Evolutionary conservation across 257 asterid genomes (phyloP).

Genomic region (Handroanthus guayacan): DNA sequence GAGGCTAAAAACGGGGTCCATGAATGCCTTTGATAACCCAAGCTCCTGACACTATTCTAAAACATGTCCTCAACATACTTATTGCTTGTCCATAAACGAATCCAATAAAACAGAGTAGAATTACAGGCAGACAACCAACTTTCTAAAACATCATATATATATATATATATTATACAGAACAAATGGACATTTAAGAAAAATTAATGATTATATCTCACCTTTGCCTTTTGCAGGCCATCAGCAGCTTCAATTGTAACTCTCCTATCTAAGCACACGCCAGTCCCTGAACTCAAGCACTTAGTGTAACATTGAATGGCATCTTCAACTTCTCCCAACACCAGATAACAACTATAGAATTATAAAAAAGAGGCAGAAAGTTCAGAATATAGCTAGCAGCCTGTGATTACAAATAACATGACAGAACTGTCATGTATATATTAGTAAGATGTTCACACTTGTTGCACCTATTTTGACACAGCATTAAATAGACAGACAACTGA

Average conservation of each 20-base stretch:
- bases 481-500: conserved; percentile 10
- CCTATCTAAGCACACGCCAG: conserved; percentile 78
- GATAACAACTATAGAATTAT: conserved; percentile 68
- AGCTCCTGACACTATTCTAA: conserved; percentile 1
- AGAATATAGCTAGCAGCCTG: not conserved
- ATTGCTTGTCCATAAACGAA: not conserved
- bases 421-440: not conserved
- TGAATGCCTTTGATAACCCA: conserved; percentile 12
- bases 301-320: conserved; percentile 66
- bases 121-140: not conserved
- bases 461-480: not conserved
- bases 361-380: conserved; percentile 14
- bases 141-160: conserved; percentile 8
- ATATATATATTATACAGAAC: not conserved
- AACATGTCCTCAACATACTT: conserved; percentile 13
- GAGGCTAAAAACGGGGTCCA: conserved; percentile 25
- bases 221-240: conserved; percentile 81
- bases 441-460: not conserved
- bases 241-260: conserved; percentile 86
- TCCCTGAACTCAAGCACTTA: conserved; percentile 64
- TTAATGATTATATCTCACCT: conserved; percentile 51
- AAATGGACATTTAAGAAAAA: not conserved
- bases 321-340: conserved; percentile 82
- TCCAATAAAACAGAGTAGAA: not conserved
- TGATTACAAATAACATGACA: conserved; percentile 14